Base-by-base conservation (phyloP, 495 filamentous ascomycete species). In the Tuber aestivum region DNA sequence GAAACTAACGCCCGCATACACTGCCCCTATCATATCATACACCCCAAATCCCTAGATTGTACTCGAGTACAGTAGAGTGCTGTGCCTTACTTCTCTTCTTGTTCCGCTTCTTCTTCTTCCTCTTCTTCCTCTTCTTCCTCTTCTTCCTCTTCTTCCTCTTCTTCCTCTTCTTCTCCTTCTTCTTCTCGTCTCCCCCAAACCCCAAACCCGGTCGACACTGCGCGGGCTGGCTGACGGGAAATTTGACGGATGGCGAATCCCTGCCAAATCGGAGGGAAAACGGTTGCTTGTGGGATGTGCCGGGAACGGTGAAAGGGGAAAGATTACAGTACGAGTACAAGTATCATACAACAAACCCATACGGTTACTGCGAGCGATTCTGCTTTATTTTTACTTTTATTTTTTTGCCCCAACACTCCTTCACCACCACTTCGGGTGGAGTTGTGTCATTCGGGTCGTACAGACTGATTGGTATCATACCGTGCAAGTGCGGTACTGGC, bases 241-340 rank as follows among this genome's bases (percentile, higher is more conserved):
- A 79, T 79, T 79, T 79, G 76, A 79, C 78, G 78, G 78, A 79
- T 79, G 73, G 76, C 61, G 76, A 79, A 79, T 79, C 78, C 78
- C 38, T 78, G 78, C 76, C 72, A 72, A 78, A 70, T 65, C 72
- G 78, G 78, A 72, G 42, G 37, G 38, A 74, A 75, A 75, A 74
- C 75, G 75, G 77, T 74, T 79, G 48, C 78, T 71, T 42, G 73
- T 56, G 50, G 50, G 50, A 56, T 56, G n/a, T 56, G 50, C 50
- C 50, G 50, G n/a, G 50, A 27, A 14, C n/a, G 50, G 50, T 27
- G 27, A 56, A 56, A 56, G 5, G n/a, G 50, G 23, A 27, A 27
- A 27, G 27, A n/a, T 56, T n/a, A n/a, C n/a, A n/a, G n/a, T n/a
- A n/a, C n/a, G n/a, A n/a, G n/a, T n/a, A n/a, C n/a, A n/a, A n/a